Percentiles rank a stretch among this genome's conserved stretches.
Conservation (phyloP, 176 grass and related monocot genomes). For the Alopecurus myosuroides region DNA sequence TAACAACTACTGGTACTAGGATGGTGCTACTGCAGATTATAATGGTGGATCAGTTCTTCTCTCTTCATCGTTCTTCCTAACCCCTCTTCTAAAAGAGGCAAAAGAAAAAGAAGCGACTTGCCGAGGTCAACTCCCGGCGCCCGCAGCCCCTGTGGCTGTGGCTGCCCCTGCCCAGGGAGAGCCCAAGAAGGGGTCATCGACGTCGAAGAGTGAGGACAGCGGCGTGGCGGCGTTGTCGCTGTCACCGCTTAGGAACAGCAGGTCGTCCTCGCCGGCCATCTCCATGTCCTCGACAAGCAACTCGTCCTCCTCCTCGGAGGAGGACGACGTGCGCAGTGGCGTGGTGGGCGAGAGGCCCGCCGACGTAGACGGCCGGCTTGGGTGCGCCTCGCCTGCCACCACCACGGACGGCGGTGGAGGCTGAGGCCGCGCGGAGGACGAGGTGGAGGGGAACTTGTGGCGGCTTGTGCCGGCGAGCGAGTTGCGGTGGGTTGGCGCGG, state of each 20-base stretch:
- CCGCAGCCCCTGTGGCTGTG: background rate
- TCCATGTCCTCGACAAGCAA: conserved; percentile 73
- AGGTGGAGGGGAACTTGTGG: conserved; percentile 31
- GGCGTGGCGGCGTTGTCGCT: background rate
- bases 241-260: conserved; percentile 54
- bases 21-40: background rate
- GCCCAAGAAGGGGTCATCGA: conserved; percentile 26
- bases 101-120: background rate
- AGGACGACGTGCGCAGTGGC: conserved; percentile 39
- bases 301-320: conserved; percentile 46
- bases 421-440: background rate
- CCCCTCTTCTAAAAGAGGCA: background rate
- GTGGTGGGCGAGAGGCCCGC: conserved; percentile 43
- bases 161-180: background rate
- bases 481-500: conserved; percentile 74
- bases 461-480: conserved; percentile 77
- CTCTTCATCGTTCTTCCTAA: conserved; percentile 15
- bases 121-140: conserved; percentile 29
- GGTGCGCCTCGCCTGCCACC: background rate
- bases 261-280: conserved; percentile 75
- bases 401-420: conserved; percentile 16
- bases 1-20: conserved; percentile 1
- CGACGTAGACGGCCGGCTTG: conserved; percentile 7
- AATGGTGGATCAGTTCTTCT: conserved; percentile 40
- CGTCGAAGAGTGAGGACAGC: conserved; percentile 28